Conservation (phyloP, 2,329 filamentous ascomycete species). For the Xylariaceae sp. region DNA sequence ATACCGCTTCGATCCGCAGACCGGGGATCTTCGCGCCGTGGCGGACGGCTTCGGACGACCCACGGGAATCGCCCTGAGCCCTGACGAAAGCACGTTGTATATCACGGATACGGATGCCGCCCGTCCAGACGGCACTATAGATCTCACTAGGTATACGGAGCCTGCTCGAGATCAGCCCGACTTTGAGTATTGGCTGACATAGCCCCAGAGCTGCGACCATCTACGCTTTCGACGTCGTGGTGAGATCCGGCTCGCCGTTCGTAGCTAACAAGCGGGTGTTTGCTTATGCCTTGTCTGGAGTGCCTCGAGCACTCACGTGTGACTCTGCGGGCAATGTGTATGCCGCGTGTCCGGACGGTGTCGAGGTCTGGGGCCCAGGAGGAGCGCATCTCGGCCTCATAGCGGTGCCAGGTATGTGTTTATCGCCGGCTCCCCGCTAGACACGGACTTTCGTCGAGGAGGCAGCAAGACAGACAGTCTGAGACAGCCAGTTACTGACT, state of each 20-base stretch:
- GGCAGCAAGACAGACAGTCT: too few relatives aligned
- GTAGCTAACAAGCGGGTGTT: constrained; percentile 44
- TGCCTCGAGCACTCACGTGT: constrained; percentile 35
- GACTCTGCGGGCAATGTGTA: constrained; percentile 38
- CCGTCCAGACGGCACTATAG: constrained; percentile 20
- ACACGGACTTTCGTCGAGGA: too few relatives aligned
- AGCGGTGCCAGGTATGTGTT: constrained; percentile 25
- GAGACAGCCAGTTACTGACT: constrained; percentile 1
- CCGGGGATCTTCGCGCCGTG: constrained; percentile 36
- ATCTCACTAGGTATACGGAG: constrained; percentile 23
- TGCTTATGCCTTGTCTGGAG: constrained; percentile 37
- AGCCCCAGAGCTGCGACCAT: constrained; percentile 26
- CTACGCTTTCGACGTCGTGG: constrained; percentile 41
- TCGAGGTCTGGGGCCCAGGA: constrained; percentile 40
- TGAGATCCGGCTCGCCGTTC: constrained; percentile 29
- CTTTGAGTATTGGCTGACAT: too few relatives aligned
- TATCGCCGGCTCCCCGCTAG: background rate
- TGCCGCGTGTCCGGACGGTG: constrained; percentile 38
- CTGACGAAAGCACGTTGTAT: constrained; percentile 32
- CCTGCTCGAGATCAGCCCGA: too few relatives aligned
- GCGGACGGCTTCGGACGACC: constrained; percentile 39
- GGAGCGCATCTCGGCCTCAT: constrained; percentile 37
- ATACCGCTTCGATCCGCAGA: constrained; percentile 36
- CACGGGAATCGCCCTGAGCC: constrained; percentile 32
- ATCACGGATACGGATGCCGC: constrained; percentile 32